Conservation (phyloP, 73 alveolate genomes). For the Uronychia setigera region DNA sequence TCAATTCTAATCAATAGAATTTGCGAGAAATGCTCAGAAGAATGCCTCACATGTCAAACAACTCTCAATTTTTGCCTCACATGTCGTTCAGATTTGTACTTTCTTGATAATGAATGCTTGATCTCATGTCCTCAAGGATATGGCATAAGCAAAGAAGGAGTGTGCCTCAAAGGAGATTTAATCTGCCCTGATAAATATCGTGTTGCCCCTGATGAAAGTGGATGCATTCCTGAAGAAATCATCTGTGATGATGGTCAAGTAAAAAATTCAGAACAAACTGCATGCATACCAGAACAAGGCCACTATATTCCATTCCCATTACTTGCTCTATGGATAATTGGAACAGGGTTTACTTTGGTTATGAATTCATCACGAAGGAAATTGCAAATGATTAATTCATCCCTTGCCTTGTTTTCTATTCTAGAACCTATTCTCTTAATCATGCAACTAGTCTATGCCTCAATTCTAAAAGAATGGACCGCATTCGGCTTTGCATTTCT, state of each 20-base stretch:
- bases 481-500: not conserved
- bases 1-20: not conserved
- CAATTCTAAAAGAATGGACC: not conserved
- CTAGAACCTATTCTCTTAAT: not conserved
- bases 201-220: constrained; percentile 26
- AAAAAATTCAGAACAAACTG: constrained; percentile 25
- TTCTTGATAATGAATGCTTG: constrained; percentile 42
- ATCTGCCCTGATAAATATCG: constrained; percentile 56
- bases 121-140: constrained; percentile 54
- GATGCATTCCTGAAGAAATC: constrained; percentile 44
- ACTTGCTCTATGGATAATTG: not conserved
- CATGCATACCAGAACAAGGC: constrained; percentile 64
- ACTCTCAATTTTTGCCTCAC: constrained; percentile 28
- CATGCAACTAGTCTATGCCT: not conserved
- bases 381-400: not conserved
- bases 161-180: constrained; percentile 40
- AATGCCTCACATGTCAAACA: constrained; percentile 37
- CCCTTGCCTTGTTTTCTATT: not conserved
- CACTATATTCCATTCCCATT: constrained; percentile 56
- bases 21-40: constrained; percentile 43
- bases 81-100: constrained; percentile 16
- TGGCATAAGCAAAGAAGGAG: constrained; percentile 16
- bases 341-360: not conserved
- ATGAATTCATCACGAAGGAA: not conserved
- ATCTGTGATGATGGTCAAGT: constrained; percentile 47